phyloP scores from a whole-genome alignment of 2,329 filamentous ascomycete genomes.

The Neodidymelliopsis sp. region DNA sequence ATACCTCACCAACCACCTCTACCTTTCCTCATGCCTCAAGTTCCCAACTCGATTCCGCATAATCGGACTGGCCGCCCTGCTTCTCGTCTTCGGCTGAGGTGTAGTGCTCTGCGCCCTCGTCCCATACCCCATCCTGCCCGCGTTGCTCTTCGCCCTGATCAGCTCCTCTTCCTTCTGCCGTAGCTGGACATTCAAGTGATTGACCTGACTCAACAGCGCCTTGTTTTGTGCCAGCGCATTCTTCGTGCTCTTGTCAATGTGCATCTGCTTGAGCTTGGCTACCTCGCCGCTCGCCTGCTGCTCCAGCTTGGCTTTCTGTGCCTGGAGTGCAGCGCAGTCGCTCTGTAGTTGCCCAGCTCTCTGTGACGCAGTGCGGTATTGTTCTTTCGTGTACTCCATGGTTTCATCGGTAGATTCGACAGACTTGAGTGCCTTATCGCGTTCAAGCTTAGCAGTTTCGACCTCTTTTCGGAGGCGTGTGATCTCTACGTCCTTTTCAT shows the following conservation, averaged over 20 bases:
- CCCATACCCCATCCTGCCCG: constrained; percentile 32
- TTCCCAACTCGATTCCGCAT: constrained; percentile 1
- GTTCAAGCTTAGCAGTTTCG: constrained; percentile 24
- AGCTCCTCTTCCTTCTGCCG: constrained; percentile 36
- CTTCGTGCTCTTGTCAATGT: constrained; percentile 24
- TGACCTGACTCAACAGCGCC: constrained; percentile 16
- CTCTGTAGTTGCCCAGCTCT: constrained; percentile 18
- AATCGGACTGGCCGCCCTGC: constrained; percentile 40
- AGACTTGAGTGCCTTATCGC: constrained; percentile 40
- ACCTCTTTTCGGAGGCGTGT: constrained; percentile 34
- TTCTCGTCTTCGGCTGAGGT: constrained; percentile 36
- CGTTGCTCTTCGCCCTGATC: constrained; percentile 22
- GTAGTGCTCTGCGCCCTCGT: constrained; percentile 41
- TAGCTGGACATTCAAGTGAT: constrained; percentile 24
- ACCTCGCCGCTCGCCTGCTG: constrained; percentile 28
- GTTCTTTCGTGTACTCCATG: constrained; percentile 63
- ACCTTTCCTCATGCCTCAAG: not conserved
- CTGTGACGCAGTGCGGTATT: constrained; percentile 56
- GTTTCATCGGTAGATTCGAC: constrained; percentile 51
- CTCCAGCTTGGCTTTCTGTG: constrained; percentile 22
- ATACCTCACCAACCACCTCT: too few relatives aligned
- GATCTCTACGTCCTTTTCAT: constrained; percentile 35
- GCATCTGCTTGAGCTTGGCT: constrained; percentile 27
- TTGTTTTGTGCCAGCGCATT: constrained; percentile 17
- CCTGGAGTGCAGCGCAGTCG: constrained; percentile 22